Base-by-base conservation (phyloP, 306 rosid species). In the Neltuma alba region DNA sequence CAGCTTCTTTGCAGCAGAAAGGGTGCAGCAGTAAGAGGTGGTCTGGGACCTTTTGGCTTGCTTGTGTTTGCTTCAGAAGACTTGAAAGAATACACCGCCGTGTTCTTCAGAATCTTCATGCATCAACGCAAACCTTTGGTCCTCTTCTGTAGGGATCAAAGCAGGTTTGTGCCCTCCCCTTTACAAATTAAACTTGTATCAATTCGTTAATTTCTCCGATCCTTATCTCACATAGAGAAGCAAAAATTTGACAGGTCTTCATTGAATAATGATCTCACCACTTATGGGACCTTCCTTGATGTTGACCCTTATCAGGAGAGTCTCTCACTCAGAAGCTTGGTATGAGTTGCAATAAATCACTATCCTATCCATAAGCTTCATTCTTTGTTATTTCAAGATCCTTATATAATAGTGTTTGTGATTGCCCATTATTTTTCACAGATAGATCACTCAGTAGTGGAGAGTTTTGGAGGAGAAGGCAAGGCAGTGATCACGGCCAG, bases 31-130 rank as follows among this genome's bases (percentile, higher is more conserved):
- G 80, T 82, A 0, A 78, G 72, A 57, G 87, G 94, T 48, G 80
- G 80, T 34, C 20, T 94, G 0, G 98, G 98, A 30, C 96, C 97
- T 2, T 92, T 94, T 87, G 98, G 98, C 40, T 27, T 92, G 8
- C 21, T 89, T 3, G 88, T 76, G 68, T 81, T 92, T 67, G 91
- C 91, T 72, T 90, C 98, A 11, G 72, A 86, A 74, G 93, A 87
- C 20, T 74, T 90, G 83, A 52, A 87, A 79, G 98, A 92, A 77
- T 79, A 85, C 75, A 93, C 98, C 1, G 89, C 97, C n/a, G 80
- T 93, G 3, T 93, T 86, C 85, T 93, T 86, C 27, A 89, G 89
- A 83, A 82, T 93, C 65, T 90, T 86, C 88, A 87, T 18, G 76
- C 21, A 27, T 27, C 79, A 79, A 10, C 9, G 79, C 45, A 90